Evolutionary conservation across 1,284 basidiomycete genomes (phyloP), one percentile per base, ranked within the genome.

Genomic region (Caloboletus firmus): DNA sequence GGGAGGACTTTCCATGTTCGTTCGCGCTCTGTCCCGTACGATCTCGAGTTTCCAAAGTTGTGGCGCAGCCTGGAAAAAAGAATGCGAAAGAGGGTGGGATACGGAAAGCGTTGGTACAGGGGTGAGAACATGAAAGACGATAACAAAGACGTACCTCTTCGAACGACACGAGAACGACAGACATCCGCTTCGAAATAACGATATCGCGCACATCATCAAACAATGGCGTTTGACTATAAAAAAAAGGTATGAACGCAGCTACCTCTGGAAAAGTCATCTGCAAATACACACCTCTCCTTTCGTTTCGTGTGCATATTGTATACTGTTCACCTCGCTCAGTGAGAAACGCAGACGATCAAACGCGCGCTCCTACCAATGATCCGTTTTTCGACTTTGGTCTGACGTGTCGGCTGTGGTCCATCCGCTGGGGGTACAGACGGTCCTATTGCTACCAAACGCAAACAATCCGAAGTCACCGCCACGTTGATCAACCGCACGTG

Each of bases 31-130:
- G 65, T 83, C 81, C 63, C 80, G 84, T 35, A 89, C 73, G 22
- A 82, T 68, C 47, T 89, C 86, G 42, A 91, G 69, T 66, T 82
- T 86, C 88, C 89, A 91, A 10, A 91, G 72, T 66, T 91, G 89
- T 4, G 89, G 88, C n/a, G 88, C 82, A 7, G 85, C 83, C 87
- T 89, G 51, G 28, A 39, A 11, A 13, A 31, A n/a, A n/a, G n/a
- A n/a, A n/a, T 2, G 43, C 12, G 4, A 34, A 26, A 10, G 13
- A 5, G 17, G 18, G 13, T 40, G 10, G 42, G 35, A n/a, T n/a
- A 1, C 26, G 6, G 6, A 12, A 22, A 12, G 17, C 6, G 13
- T 10, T 24, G 11, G 9, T 6, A 15, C 17, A n/a, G 12, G 31
- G 30, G n/a, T 2, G 12, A 26, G 30, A 28, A 11, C 4, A 18